Conservation (phyloP, 129 eudicot species). For the Pseudognaphalium luteoalbum region DNA sequence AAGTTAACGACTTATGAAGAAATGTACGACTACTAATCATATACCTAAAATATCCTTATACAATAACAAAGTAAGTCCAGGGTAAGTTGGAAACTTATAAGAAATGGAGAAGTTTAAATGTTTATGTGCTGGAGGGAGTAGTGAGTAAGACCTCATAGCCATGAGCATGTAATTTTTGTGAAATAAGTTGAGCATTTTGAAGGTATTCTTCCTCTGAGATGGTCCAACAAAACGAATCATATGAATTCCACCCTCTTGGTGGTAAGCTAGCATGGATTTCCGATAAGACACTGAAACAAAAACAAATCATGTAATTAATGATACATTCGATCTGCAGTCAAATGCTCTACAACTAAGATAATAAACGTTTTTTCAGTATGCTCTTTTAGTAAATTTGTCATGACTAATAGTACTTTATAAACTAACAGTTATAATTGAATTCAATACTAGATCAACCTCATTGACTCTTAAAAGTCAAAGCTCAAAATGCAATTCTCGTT, state of each 20-base stretch:
- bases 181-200: conserved; percentile 72
- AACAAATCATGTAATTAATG: background rate
- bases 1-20: no score
- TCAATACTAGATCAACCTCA: background rate
- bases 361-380: background rate
- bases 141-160: conserved; percentile 78
- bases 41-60: no score
- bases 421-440: background rate
- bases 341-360: background rate
- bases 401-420: background rate
- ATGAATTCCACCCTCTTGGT: conserved; percentile 99
- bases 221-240: conserved; percentile 96
- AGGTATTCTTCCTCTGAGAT: conserved; percentile 84
- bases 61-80: no score
- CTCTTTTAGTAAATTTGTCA: background rate
- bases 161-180: conserved; percentile 47
- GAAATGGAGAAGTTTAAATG: background rate
- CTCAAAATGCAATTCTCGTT: background rate
- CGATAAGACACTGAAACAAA: conserved; percentile 43
- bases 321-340: background rate
- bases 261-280: conserved; percentile 58
- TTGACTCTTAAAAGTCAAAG: conserved; percentile 30
- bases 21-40: no score
- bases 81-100: background rate
- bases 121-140: conserved; percentile 1